Base-by-base conservation (phyloP, 306 rosid genomes). In the Gynostemma pentaphyllum region DNA sequence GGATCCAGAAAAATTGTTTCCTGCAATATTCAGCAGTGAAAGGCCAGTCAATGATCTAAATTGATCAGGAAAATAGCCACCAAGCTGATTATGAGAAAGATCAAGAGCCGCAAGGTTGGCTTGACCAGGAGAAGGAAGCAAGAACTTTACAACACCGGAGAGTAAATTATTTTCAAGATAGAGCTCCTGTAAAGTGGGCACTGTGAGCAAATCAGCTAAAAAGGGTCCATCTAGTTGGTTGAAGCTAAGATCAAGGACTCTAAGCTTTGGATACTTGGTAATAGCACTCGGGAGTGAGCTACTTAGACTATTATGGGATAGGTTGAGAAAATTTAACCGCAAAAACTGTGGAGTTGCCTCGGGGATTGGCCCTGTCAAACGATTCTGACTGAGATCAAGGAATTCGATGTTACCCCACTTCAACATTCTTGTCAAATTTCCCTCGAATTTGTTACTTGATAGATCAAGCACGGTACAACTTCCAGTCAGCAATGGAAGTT, bases 381-480 rank as follows among this genome's bases (percentile, higher is more conserved):
- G 91, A 70, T 94, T 94, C 50, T 66, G 82, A 66, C 99, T 86
- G 70, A 94, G 89, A 80, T 94, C 99, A 45, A 94, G 94, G 70
- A 61, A 86, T 70, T 89, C 91, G 47, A 94, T 65, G 76, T 94
- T 85, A 39, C 97, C 99, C 99, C 99, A 94, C 75, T 81, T 94
- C 66, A 76, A 40, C 70, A 86, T 81, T 82, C 94, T 80, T 37
- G 85, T 71, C 64, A 94, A 74, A 49, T 94, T 94, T 67, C 99
- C 99, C 71, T 78, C 81, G 0, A 94, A 75, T 67, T 80, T 79
- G 82, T 94, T 94, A 15, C 78, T 78, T 30, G 99, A 94, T 56
- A 94, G 87, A 81, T 94, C 99, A 68, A 94, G 97, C 19, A 94
- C 71, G 8, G 76, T 91, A 71, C 99, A 88, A 77, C 80, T 84